Evolutionary conservation across 2,329 filamentous ascomycete genomes (phyloP).

Genomic region (Calonectria pauciramosa): DNA sequence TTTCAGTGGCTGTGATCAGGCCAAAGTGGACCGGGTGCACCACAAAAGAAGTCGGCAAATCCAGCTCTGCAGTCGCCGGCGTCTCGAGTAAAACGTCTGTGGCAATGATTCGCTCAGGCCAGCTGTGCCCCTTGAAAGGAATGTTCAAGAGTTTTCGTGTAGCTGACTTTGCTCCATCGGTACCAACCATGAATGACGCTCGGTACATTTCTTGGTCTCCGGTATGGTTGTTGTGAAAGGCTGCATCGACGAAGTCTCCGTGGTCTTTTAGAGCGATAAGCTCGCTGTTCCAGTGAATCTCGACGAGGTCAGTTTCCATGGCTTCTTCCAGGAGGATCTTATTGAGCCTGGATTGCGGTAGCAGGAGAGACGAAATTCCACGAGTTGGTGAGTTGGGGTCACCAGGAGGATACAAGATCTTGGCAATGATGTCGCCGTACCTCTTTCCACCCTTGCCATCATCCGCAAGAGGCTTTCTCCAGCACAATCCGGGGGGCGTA

Average conservation of each 20-base stretch:
- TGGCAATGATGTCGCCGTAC: neutral
- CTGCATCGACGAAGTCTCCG: neutral
- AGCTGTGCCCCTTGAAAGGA: neutral
- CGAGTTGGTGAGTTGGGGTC: neutral
- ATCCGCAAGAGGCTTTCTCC: neutral
- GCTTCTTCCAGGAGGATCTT: neutral
- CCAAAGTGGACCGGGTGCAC: neutral
- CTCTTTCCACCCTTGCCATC: neutral
- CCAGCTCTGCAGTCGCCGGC: neutral
- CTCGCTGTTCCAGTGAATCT: neutral
- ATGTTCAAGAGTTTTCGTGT: neutral
- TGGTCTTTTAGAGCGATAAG: neutral
- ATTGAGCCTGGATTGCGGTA: neutral
- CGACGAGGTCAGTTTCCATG: neutral
- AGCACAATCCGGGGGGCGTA: neutral
- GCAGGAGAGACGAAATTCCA: neutral
- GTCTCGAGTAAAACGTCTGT: neutral
- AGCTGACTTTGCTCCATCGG: neutral
- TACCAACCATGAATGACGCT: neutral
- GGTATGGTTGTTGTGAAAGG: neutral
- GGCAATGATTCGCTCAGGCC: neutral
- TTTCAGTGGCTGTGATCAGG: neutral
- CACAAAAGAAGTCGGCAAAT: neutral
- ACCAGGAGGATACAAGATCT: neutral
- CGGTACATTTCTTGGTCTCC: neutral